Percentiles rank a stretch among this genome's conserved stretches.
Conservation (phyloP, 495 filamentous ascomycete species). For the Tuber melanosporum region DNA sequence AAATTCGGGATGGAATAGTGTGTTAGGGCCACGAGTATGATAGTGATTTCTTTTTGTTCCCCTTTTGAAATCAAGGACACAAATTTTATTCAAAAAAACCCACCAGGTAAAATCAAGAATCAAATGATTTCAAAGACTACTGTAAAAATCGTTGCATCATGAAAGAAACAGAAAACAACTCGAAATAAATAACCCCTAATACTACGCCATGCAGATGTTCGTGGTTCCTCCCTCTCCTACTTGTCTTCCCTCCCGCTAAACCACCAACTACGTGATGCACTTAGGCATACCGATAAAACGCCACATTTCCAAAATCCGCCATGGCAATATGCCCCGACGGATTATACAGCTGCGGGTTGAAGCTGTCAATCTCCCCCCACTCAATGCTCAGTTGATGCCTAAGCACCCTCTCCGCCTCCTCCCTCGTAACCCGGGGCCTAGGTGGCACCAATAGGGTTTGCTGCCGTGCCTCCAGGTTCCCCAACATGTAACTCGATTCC, state of each 20-base stretch:
- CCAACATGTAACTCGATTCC: conserved; percentile 33
- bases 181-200: background rate
- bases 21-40: background rate
- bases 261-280: background rate
- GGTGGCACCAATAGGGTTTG: conserved; percentile 7
- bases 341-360: conserved; percentile 26
- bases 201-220: background rate
- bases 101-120: background rate
- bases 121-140: background rate
- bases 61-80: background rate
- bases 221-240: background rate
- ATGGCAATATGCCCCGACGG: conserved; percentile 40
- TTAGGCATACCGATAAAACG: conserved; percentile 40
- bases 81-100: background rate
- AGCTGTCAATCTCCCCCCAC: conserved; percentile 17
- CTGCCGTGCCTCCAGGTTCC: conserved; percentile 26
- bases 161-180: background rate
- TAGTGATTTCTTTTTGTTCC: background rate
- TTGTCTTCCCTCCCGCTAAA: background rate
- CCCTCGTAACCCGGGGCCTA: conserved; percentile 3
- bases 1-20: background rate
- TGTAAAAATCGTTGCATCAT: background rate
- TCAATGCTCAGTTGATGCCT: conserved; percentile 20
- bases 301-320: conserved; percentile 41
- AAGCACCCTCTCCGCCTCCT: conserved; percentile 7